Evolutionary conservation across 177 flowering plant species (phyloP).

Genomic region (Vitis hybrid): DNA sequence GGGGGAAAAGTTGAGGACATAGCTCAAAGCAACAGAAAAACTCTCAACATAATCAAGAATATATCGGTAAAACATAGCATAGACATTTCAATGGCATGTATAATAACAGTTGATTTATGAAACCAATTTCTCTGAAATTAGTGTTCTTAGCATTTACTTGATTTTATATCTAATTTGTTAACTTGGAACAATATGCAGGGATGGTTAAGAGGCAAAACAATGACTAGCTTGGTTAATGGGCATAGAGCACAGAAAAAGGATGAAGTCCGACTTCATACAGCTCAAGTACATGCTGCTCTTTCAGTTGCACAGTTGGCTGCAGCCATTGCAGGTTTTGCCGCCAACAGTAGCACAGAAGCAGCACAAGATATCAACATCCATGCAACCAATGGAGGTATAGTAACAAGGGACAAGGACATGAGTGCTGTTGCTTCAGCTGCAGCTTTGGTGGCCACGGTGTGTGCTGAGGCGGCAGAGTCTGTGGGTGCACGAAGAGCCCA

Average conservation of each 20-base stretch:
- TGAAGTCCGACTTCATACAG: constrained; percentile 23
- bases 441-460: constrained; percentile 26
- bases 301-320: constrained; percentile 33
- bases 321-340: constrained; percentile 24
- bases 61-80: constrained; percentile 4
- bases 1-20: no score
- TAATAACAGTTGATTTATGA: no score
- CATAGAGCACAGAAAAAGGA: constrained; percentile 22
- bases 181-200: constrained; percentile 9
- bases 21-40: background rate
- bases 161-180: background rate
- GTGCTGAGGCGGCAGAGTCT: constrained; percentile 38
- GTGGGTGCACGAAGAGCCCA: constrained; percentile 25
- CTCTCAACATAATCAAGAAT: background rate
- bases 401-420: constrained; percentile 8
- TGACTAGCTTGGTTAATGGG: constrained; percentile 9
- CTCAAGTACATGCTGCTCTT: constrained; percentile 33
- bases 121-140: background rate
- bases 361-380: background rate
- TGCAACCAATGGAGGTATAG: background rate
- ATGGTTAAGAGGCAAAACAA: constrained; percentile 18
- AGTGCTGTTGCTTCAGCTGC: constrained; percentile 28
- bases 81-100: no score
- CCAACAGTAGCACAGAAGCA: constrained; percentile 5
- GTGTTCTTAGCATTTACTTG: no score